These are phyloP conservation scores for Cladophialophora bantiana DNA, from an alignment of 2,329 filamentous ascomycete species.

Conservation along the genomic window DNA sequence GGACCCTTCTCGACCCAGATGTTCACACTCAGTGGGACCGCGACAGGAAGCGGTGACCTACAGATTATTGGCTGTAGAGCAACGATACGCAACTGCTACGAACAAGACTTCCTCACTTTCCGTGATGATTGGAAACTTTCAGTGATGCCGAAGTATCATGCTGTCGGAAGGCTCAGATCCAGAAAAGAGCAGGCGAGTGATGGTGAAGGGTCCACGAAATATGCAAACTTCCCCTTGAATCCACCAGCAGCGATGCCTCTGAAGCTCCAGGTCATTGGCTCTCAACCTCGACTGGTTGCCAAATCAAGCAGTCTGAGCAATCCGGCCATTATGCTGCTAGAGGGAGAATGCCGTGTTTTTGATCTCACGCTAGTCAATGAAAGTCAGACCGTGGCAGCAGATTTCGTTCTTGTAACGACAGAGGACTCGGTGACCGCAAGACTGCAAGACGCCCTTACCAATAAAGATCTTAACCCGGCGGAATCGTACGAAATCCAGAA, in stretches of 20 bases:
- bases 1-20: conserved; percentile 85
- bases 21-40: conserved; percentile 72
- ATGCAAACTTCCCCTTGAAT: conserved; percentile 2
- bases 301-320: conserved; percentile 80
- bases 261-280: conserved; percentile 67
- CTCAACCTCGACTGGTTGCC: conserved; percentile 78
- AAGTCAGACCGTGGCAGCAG: conserved; percentile 72
- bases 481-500: conserved; percentile 88
- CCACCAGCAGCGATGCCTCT: conserved; percentile 24
- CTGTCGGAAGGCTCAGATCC: conserved; percentile 59
- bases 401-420: conserved; percentile 87
- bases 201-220: conserved; percentile 10
- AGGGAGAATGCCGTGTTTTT: conserved; percentile 83
- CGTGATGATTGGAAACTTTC: conserved; percentile 75
- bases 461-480: conserved; percentile 76
- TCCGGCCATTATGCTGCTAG: conserved; percentile 87
- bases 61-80: conserved; percentile 79
- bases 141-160: conserved; percentile 76
- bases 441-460: conserved; percentile 75
- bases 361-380: conserved; percentile 81
- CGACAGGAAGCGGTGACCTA: conserved; percentile 70
- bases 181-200: conserved; percentile 55
- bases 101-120: conserved; percentile 85
- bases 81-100: conserved; percentile 80
- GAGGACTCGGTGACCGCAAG: conserved; percentile 84